phyloP scores from a whole-genome alignment of 192 early-diverging fungal species.

The Backusella westeae region DNA sequence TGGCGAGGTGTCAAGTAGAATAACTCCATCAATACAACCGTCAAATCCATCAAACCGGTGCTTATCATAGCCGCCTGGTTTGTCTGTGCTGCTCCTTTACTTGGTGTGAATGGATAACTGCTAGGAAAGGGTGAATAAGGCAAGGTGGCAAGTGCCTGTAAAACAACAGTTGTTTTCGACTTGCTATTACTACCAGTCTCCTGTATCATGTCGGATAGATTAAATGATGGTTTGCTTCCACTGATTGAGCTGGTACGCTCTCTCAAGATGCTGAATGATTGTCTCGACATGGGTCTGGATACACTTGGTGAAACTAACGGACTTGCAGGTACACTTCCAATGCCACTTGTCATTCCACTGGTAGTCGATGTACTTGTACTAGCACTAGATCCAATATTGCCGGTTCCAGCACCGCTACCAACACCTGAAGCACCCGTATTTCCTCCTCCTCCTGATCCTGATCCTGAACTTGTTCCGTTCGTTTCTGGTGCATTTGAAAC shows the following conservation, averaged over 20 bases:
- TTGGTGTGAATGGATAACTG: conserved; percentile 24
- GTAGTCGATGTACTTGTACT: background rate
- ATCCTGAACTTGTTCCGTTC: background rate
- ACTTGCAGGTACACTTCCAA: background rate
- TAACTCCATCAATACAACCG: conserved; percentile 31
- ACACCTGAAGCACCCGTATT: background rate
- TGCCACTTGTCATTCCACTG: background rate
- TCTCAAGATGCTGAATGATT: conserved; percentile 24
- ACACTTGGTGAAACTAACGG: background rate
- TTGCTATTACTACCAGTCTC: background rate
- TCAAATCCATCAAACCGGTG: conserved; percentile 33
- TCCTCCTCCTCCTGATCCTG: background rate
- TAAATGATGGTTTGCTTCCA: background rate
- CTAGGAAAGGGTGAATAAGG: conserved; percentile 27
- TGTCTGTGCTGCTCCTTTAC: background rate
- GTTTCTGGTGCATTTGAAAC: conserved; percentile 6
- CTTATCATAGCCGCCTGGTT: conserved; percentile 23
- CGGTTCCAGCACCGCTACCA: background rate
- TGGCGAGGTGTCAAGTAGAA: conserved; percentile 30
- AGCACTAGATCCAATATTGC: background rate
- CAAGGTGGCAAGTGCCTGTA: conserved; percentile 26
- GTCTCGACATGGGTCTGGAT: background rate
- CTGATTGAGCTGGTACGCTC: conserved; percentile 26
- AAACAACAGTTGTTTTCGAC: conserved; percentile 11
- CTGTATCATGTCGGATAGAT: background rate